Evolutionary conservation across 176 grass and related monocot genomes (phyloP), one percentile per base, ranked within the genome.

Genomic region (Bothriochloa decipiens): DNA sequence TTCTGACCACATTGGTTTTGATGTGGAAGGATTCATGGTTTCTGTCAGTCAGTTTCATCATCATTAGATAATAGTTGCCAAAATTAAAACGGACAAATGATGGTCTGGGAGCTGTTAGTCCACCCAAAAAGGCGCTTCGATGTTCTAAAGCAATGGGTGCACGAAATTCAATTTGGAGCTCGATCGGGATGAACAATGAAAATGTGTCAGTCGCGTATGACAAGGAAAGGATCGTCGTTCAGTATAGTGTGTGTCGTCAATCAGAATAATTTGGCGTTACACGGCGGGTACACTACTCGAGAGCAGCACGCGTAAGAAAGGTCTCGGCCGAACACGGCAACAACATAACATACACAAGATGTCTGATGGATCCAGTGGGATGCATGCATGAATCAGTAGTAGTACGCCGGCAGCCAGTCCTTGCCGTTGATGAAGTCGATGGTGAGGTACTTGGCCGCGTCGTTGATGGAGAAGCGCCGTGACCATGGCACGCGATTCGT

Each of bases 361-460:
- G 39, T n/a, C 7, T 6, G n/a, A 27, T 26, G 22, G 4, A 28
- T 14, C 11, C 23, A 8, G 61, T 74, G 45, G 16, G 6, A 40
- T 22, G n/a, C n/a, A n/a, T n/a, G 45, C 4, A 37, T 36, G 47
- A 0, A 42, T 71, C 41, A 88, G 80, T 90, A 93, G 76, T 97
- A 88, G 88, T 82, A 90, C n/a, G 88, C 89, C 60, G 89, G 89
- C 81, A 99, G 70, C 96, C 93, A 99, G 3, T 99, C 93, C 50
- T 91, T 90, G 74, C 93, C 93, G 57, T 89, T 58, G 81, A 99
- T 91, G 84, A 99, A 96, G 82, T 99, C 86, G 68, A 96, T 60
- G 86, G 33, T 94, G n/a, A 89, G 49, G 84, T 92, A 94, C 77
- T 89, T 86, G 71, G 81, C 40, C 4, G 52, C 91, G 77, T 94